Percentiles rank a stretch among this genome's conserved stretches.
Conservation (phyloP, 1,284 basidiomycete species). For the Bondarzewia mesenterica region DNA sequence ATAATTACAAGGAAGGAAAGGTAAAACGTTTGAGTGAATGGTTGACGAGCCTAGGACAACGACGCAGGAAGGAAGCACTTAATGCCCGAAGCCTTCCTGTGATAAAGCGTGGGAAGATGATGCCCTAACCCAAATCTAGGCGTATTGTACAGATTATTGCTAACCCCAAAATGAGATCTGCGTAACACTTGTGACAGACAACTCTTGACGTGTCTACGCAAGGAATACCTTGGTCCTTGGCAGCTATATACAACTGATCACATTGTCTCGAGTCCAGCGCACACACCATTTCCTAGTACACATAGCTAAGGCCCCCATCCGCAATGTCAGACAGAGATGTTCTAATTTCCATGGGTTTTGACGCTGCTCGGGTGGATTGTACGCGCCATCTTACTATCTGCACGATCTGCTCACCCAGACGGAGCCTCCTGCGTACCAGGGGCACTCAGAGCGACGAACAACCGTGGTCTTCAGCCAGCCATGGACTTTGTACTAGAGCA, state of each 20-base stretch:
- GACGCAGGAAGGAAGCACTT: neutral
- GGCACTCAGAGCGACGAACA: slow-evolving; percentile 77
- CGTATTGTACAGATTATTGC: no score
- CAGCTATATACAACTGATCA: no score
- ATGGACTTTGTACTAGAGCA: slow-evolving; percentile 85
- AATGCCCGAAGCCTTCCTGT: no score
- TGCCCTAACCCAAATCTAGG: neutral
- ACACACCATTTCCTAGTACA: no score
- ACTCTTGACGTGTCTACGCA: no score
- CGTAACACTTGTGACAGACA: no score
- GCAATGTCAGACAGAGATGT: slow-evolving; percentile 71
- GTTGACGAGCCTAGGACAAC: neutral
- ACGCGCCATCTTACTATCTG: slow-evolving; percentile 19
- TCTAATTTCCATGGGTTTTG: slow-evolving; percentile 82
- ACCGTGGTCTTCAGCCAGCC: slow-evolving; percentile 77
- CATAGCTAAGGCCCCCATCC: no score
- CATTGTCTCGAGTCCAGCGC: no score
- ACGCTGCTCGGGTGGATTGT: slow-evolving; percentile 79
- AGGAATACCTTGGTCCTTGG: no score
- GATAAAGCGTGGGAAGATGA: neutral
- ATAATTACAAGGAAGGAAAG: slow-evolving; percentile 9
- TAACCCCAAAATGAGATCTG: no score
- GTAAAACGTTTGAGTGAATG: neutral
- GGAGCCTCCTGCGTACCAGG: slow-evolving; percentile 34
- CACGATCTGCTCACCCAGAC: neutral